Evolutionary conservation across 768 basidiomycete species (phyloP).

Genomic region (Coprinellus micaceus): DNA sequence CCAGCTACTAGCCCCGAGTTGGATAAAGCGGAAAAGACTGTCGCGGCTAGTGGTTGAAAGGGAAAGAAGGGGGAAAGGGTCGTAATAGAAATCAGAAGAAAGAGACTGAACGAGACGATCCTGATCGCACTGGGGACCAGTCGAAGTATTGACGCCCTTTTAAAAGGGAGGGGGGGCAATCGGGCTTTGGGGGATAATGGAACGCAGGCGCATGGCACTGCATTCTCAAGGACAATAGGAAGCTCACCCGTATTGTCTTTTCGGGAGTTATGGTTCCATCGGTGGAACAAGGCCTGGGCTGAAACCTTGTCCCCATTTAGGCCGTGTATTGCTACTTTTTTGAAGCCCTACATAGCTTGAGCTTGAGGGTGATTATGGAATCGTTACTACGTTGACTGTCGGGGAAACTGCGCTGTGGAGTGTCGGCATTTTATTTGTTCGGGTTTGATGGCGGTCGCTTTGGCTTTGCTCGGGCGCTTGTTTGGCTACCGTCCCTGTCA

Average conservation of each 20-base stretch:
- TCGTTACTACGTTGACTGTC: too few species aligned
- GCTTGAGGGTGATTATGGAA: too few species aligned
- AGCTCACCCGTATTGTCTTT: background rate
- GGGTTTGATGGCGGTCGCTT: too few species aligned
- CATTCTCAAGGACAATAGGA: constrained; percentile 5
- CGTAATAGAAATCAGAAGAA: background rate
- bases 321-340: too few species aligned
- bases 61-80: background rate
- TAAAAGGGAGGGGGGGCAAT: background rate
- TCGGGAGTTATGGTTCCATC: background rate
- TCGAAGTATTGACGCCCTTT: background rate
- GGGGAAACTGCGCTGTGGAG: too few species aligned
- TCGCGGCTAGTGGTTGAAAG: background rate
- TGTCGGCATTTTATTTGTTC: too few species aligned
- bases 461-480: too few species aligned
- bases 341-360: too few species aligned
- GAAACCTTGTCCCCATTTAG: too few species aligned
- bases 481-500: too few species aligned
- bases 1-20: constrained; percentile 5
- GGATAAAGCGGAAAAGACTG: background rate
- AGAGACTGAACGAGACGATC: constrained; percentile 4
- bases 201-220: background rate
- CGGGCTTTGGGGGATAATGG: constrained; percentile 1
- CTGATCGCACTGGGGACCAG: constrained; percentile 2
- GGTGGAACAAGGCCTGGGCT: background rate